These are phyloP conservation scores for Pharus latifolius DNA, from an alignment of 176 grass and related monocot genomes.

Conservation along the genomic window DNA sequence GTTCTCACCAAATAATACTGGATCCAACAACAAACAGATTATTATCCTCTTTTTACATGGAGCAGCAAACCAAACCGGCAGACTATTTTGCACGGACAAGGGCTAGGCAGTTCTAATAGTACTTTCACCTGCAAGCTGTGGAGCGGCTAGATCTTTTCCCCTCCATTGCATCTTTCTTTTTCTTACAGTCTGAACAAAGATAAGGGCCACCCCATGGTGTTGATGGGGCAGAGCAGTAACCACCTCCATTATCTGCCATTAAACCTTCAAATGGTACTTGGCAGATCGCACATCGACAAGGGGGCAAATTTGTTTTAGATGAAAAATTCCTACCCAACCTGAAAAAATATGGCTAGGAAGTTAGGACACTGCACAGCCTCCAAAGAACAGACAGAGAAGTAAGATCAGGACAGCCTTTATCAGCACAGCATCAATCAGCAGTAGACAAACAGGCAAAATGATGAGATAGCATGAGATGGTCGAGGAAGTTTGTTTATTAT, in stretches of 20 bases:
- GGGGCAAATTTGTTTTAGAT: conserved; percentile 42
- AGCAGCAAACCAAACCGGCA: conserved; percentile 10
- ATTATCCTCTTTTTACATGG: conserved; percentile 39
- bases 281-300: conserved; percentile 72
- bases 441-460: neutral
- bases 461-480: neutral
- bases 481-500: neutral
- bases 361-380: neutral
- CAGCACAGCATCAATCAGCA: neutral
- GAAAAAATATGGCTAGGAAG: conserved; percentile 7
- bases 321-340: conserved; percentile 53
- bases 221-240: conserved; percentile 40
- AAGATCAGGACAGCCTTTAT: neutral
- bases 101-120: neutral
- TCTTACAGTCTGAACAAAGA: conserved; percentile 78
- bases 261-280: conserved; percentile 50
- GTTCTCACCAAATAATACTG: conserved; percentile 33
- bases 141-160: conserved; percentile 62
- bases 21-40: conserved; percentile 11
- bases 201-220: conserved; percentile 51
- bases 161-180: conserved; percentile 99
- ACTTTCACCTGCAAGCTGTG: conserved; percentile 34
- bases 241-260: conserved; percentile 34
- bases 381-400: neutral
- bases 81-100: conserved; percentile 16